Base-by-base conservation (phyloP, 78 protist genomes). In the Dictyostelium intermedium region DNA sequence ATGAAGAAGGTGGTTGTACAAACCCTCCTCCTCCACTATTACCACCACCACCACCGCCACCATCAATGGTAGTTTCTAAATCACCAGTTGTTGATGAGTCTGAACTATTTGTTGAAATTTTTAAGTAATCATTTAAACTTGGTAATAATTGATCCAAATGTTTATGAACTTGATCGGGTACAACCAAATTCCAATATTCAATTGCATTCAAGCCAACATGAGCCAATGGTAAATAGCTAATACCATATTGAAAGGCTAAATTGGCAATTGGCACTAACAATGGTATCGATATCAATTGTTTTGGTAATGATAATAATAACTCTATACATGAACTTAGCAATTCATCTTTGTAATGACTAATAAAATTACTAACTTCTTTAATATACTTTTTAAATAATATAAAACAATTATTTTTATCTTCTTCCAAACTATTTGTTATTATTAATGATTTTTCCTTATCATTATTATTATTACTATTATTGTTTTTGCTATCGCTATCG, bases 141-240 rank as follows among this genome's bases (percentile, higher is more conserved):
- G 96, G 96, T 7, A 96, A 18, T 43, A 96, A 45, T 4, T 3
- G 35, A 50, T 61, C 34, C 11, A 83, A 79, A 47, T 96, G 82
- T 13, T n/a, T 50, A 35, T 79, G 35, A 18, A 79, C 91, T 41
- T 92, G 70, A 3, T 63, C 53, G 5, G 85, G 86, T 16, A 70
- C 53, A n/a, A 85, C 91, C 16, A 27, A n/a, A 32, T 63, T n/a
- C 97, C 97, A 95, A 56, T 47, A 73, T 53, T 91, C 93, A 27
- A 97, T 72, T 0, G 96, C 76, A 60, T 66, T 82, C 47, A 97
- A 30, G 5, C 85, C 97, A 11, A 77, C 45, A 45, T 43, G 69
- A 16, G 96, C 98, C 5, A 96, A 41, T n/a, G 96, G 95, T 43
- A 87, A 79, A 61, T 96, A 96, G 18, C 87, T n/a, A 18, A 94